Evolutionary conservation across 2,329 filamentous ascomycete species (phyloP), one percentile per base, ranked within the genome.

Genomic region (Myotisia sp.): DNA sequence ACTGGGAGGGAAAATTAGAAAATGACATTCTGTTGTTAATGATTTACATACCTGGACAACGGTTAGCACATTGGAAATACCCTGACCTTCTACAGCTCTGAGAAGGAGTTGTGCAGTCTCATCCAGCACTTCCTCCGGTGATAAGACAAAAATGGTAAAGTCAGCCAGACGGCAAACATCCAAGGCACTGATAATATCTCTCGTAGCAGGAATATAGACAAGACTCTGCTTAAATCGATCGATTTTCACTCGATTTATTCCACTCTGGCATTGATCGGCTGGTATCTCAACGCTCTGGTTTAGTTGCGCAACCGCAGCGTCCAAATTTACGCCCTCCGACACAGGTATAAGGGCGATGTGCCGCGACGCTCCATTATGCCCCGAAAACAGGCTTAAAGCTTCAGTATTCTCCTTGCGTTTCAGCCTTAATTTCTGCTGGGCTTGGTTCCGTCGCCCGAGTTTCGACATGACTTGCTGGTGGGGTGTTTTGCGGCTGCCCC

Each of bases 401-500:
- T 80, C 79, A 30, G 79, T 68, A 51, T 90, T 80, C 48, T 90
- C 84, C 52, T 76, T 76, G 52, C 85, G 76, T 60, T 95, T 94
- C 46, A 76, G 68, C 42, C 80, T 64, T 49, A 87, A 81, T 56
- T 79, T 76, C 65, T 98, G 90, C 59, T 87, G 87, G 47, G 84
- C 82, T 64, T 92, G 84, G 59, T 98, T 95, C 48, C 84, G 77
- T 40, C 90, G 79, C 59, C 93, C 85, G 56, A 98, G 72, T 62
- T 95, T 98, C 39, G 85, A 92, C 82, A 94, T 87, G 62, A 94
- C 74, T 63, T 93, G 84, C 56, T 98, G 90, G 56, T 93, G 84
- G 36, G 83, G 83, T 10, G 87, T 93, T 59, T 83, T 92, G 51
- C 87, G 76, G 48, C 68, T 67, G 41, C 78, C 77, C 48, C 70